A percentile compares a stretch with the other conserved stretches of the same genome.
phyloP scores from a whole-genome alignment of 1,139 yeast species.

The Barnettozyma hawaiiensis region DNA sequence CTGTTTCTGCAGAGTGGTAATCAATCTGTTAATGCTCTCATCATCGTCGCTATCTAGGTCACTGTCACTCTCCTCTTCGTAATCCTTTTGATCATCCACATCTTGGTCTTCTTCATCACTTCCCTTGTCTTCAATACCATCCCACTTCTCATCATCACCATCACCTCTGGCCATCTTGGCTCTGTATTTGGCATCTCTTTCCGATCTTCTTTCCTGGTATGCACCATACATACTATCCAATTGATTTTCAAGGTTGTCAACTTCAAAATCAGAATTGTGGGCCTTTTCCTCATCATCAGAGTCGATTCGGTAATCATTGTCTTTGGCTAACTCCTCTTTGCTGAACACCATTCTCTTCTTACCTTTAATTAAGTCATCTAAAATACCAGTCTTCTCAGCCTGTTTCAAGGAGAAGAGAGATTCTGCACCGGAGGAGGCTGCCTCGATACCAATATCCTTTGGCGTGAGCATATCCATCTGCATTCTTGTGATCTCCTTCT shows the following conservation, averaged over 20 bases:
- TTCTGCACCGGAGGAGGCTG: slow-evolving; percentile 76
- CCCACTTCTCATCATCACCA: slow-evolving; percentile 80
- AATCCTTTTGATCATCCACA: slow-evolving; percentile 33
- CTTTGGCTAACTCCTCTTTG: slow-evolving; percentile 48
- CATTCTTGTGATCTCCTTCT: slow-evolving; percentile 83
- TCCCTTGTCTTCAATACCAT: slow-evolving; percentile 56
- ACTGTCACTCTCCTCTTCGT: slow-evolving; percentile 38
- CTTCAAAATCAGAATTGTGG: slow-evolving; percentile 50
- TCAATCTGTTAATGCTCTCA: slow-evolving; percentile 58
- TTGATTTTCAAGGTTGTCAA: slow-evolving; percentile 74
- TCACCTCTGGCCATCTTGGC: slow-evolving; percentile 83
- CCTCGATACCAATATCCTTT: slow-evolving; percentile 89
- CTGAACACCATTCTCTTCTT: slow-evolving; percentile 71
- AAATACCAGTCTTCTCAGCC: slow-evolving; percentile 82
- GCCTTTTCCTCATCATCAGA: slow-evolving; percentile 41
- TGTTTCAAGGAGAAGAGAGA: slow-evolving; percentile 74
- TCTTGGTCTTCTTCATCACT: slow-evolving; percentile 35
- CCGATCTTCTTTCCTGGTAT: slow-evolving; percentile 70
- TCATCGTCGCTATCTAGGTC: slow-evolving; percentile 60
- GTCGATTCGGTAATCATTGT: slow-evolving; percentile 45
- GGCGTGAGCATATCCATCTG: slow-evolving; percentile 97
- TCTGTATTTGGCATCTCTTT: slow-evolving; percentile 69
- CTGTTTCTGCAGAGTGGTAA: slow-evolving; percentile 49
- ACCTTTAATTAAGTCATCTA: slow-evolving; percentile 71
- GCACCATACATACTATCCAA: slow-evolving; percentile 75